Evolutionary conservation across 2,329 filamentous ascomycete genomes (phyloP).

Genomic region (Sporothrix pseudoabietina): DNA sequence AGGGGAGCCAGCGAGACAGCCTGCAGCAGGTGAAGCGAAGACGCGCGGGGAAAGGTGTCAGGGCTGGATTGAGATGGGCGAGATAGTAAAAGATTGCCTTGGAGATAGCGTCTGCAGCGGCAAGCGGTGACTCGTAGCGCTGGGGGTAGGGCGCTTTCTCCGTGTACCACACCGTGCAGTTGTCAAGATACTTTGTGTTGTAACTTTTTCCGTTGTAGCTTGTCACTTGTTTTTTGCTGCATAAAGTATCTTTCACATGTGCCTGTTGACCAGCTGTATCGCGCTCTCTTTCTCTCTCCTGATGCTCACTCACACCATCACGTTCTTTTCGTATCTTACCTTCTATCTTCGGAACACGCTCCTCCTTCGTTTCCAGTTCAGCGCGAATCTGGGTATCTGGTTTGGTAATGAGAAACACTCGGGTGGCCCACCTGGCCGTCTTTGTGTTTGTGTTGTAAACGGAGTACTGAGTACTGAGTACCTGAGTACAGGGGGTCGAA

Average conservation of each 20-base stretch:
- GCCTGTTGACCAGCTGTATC: not conserved
- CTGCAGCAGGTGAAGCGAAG: not conserved
- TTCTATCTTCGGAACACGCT: not conserved
- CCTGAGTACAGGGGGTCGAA: not conserved
- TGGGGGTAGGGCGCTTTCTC: not conserved
- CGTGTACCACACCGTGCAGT: not conserved
- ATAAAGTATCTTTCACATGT: not conserved
- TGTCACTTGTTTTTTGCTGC: not conserved
- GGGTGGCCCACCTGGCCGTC: not conserved
- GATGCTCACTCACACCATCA: not conserved
- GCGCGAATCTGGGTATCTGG: not conserved
- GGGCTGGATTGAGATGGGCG: not conserved
- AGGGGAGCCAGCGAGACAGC: not conserved
- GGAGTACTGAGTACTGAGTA: too few relatives aligned
- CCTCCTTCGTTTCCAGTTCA: not conserved
- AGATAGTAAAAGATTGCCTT: not conserved
- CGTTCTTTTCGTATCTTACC: not conserved
- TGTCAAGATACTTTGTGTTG: not conserved
- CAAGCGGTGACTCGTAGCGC: not conserved
- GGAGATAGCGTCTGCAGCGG: constrained; percentile 11
- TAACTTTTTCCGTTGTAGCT: not conserved
- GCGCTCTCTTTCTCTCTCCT: not conserved
- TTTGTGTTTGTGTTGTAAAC: not conserved
- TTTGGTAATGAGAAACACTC: constrained; percentile 14
- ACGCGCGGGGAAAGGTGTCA: not conserved